These are phyloP conservation scores for Bipolaris oryzae DNA, from an alignment of 2,329 filamentous ascomycete species.

Conservation along the genomic window DNA sequence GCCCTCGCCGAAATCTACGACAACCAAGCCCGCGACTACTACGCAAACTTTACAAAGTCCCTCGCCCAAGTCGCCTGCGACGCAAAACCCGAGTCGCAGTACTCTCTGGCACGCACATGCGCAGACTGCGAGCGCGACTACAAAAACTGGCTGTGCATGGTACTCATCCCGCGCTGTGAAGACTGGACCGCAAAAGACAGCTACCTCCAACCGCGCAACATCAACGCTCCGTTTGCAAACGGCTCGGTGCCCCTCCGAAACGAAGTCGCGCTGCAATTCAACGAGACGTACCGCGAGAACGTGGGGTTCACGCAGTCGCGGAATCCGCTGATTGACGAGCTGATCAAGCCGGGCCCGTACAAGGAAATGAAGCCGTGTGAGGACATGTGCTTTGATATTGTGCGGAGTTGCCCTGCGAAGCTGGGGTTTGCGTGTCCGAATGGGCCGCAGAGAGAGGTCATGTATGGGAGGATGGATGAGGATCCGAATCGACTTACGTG, in stretches of 20 bases:
- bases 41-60: constrained; percentile 78
- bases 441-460: constrained; percentile 16
- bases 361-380: constrained; percentile 90
- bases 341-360: constrained; percentile 83
- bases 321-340: constrained; percentile 72
- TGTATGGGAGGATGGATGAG: constrained; percentile 35
- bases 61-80: constrained; percentile 87
- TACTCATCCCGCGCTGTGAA: constrained; percentile 89
- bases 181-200: constrained; percentile 68
- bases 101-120: constrained; percentile 81
- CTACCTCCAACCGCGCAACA: constrained; percentile 70
- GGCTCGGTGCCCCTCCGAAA: constrained; percentile 53
- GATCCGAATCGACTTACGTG: constrained; percentile 38
- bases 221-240: constrained; percentile 71
- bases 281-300: constrained; percentile 31
- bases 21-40: constrained; percentile 70
- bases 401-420: constrained; percentile 79
- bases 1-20: constrained; percentile 78
- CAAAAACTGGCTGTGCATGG: constrained; percentile 93
- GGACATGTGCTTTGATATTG: constrained; percentile 84
- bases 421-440: constrained; percentile 78
- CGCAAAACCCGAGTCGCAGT: constrained; percentile 72
- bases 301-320: constrained; percentile 64
- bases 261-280: constrained; percentile 29
- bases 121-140: constrained; percentile 78